Conservation (phyloP, 192 early-diverging fungal genomes). For the Backusella australiensis region DNA sequence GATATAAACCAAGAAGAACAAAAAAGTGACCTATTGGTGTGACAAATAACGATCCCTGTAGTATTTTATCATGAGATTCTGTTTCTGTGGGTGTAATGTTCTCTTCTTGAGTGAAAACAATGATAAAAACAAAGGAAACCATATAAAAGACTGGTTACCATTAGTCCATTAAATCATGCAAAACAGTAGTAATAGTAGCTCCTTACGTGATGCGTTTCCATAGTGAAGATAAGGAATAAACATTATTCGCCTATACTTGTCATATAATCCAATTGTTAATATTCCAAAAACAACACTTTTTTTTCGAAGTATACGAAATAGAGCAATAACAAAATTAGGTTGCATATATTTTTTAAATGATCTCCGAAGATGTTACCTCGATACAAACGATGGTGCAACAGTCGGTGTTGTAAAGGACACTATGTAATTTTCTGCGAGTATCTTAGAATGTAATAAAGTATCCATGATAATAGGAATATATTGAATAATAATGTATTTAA, state of each 20-base stretch:
- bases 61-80: not conserved
- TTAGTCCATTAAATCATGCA: not conserved
- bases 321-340: not conserved
- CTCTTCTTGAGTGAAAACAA: not conserved
- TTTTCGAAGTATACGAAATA: not conserved
- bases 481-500: not conserved
- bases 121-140: not conserved
- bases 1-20: not conserved
- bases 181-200: not conserved
- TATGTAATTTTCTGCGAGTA: not conserved
- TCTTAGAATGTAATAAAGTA: not conserved
- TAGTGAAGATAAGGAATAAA: not conserved
- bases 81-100: not conserved
- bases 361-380: not conserved
- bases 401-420: not conserved
- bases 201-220: not conserved
- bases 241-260: not conserved
- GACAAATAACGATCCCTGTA: not conserved
- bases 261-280: not conserved
- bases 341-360: not conserved
- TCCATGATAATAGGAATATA: not conserved
- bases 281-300: not conserved
- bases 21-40: not conserved
- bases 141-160: not conserved
- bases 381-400: not conserved